phyloP scores from a whole-genome alignment of 1,284 basidiomycete species.

The Fomitiporia mediterranea region DNA sequence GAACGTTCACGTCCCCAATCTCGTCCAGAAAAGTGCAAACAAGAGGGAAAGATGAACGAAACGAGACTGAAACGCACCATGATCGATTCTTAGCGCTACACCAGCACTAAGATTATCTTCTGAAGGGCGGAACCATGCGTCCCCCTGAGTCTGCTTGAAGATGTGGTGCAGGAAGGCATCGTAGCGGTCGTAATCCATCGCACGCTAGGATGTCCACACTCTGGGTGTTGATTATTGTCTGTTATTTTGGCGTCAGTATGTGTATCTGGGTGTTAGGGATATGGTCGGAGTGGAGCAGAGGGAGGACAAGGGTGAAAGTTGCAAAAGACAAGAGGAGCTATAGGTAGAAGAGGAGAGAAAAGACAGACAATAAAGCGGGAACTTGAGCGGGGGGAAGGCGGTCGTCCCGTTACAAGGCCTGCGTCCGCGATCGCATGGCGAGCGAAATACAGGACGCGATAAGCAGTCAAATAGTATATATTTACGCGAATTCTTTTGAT shows the following conservation, averaged over 20 bases:
- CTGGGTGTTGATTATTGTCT: neutral
- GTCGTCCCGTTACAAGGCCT: too few species aligned
- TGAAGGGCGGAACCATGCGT: slow-evolving; percentile 54
- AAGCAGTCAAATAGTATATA: too few species aligned
- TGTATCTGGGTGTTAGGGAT: neutral
- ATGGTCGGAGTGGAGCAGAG: neutral
- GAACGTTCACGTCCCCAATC: too few species aligned
- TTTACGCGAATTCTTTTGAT: too few species aligned
- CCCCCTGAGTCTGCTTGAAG: slow-evolving; percentile 54
- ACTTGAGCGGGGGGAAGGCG: neutral
- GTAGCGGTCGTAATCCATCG: slow-evolving; percentile 46
- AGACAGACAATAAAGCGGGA: neutral
- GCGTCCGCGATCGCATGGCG: too few species aligned
- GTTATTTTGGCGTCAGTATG: neutral
- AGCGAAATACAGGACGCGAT: too few species aligned
- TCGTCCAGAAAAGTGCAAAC: neutral
- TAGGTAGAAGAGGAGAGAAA: neutral
- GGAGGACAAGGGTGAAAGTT: neutral
- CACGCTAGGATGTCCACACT: neutral
- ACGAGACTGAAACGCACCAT: slow-evolving; percentile 23
- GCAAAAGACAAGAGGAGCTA: neutral
- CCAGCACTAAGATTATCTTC: slow-evolving; percentile 48
- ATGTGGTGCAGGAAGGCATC: slow-evolving; percentile 50
- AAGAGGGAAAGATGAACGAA: neutral
- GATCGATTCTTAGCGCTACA: slow-evolving; percentile 59